Evolutionary conservation across 108 stramenopile species (phyloP).

Genomic region (Fragilaria crotonensis): DNA sequence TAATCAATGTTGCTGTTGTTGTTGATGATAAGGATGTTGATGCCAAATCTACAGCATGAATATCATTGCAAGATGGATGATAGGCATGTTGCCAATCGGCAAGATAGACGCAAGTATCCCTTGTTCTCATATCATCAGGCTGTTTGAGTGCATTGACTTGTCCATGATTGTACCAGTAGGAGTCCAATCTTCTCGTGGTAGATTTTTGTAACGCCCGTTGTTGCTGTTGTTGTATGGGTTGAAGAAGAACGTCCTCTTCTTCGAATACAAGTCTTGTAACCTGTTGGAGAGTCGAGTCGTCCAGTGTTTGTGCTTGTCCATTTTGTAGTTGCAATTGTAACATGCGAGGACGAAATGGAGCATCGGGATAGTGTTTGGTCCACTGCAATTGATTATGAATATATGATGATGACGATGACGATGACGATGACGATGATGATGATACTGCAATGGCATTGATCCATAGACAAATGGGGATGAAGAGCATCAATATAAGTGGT

Average conservation of each 20-base stretch:
- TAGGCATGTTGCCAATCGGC: conserved; percentile 47
- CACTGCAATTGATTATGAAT: not conserved
- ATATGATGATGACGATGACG: too few relatives aligned
- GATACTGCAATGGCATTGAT: not conserved
- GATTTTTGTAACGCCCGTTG: too few relatives aligned
- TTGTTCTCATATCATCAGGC: not conserved
- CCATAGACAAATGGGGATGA: not conserved
- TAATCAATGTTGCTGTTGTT: conserved; percentile 23
- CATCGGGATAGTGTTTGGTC: not conserved
- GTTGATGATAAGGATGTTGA: too few relatives aligned
- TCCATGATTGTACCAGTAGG: not conserved
- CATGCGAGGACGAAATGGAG: not conserved
- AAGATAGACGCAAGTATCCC: conserved; percentile 26
- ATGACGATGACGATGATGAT: not conserved
- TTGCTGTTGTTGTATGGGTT: too few relatives aligned
- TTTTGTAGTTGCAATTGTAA: too few relatives aligned
- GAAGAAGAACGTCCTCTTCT: too few relatives aligned
- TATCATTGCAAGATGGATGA: conserved; percentile 48
- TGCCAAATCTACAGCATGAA: conserved; percentile 40
- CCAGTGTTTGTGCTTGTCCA: too few relatives aligned
- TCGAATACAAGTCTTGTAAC: too few relatives aligned
- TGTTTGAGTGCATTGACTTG: not conserved
- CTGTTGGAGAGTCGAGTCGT: too few relatives aligned
- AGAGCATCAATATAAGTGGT: not conserved
- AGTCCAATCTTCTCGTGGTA: too few relatives aligned